These are phyloP conservation scores for Licmophora abbreviata DNA, from an alignment of 108 stramenopile species.

Conservation along the genomic window DNA sequence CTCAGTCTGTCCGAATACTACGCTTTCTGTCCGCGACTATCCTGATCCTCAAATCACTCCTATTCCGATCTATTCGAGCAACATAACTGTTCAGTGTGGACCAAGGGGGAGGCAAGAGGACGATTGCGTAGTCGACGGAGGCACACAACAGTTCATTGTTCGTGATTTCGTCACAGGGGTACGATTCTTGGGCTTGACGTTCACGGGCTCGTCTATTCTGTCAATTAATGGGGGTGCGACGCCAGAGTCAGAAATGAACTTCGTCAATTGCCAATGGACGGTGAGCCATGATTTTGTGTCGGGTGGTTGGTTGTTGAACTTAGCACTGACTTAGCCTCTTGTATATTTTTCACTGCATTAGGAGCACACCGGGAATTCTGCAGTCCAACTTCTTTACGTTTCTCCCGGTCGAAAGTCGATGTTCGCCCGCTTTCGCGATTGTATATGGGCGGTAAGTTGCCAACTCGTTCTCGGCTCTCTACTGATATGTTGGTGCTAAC, in stretches of 20 bases:
- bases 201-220: background rate
- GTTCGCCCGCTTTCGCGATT: background rate
- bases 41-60: constrained; percentile 2
- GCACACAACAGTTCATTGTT: background rate
- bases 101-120: background rate
- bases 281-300: background rate
- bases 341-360: background rate
- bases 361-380: constrained; percentile 1
- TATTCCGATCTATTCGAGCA: background rate
- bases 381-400: background rate
- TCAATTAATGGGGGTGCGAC: constrained; percentile 1
- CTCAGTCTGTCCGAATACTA: background rate
- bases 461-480: background rate
- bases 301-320: background rate
- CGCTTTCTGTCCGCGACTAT: background rate
- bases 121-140: constrained; percentile 2
- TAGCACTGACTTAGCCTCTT: background rate
- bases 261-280: background rate
- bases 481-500: background rate
- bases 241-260: background rate
- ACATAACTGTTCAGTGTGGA: constrained; percentile 4
- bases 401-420: background rate
- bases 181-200: constrained; percentile 1
- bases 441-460: background rate
- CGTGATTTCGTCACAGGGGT: background rate